Conservation (phyloP, 2,329 filamentous ascomycete genomes). For the Colletotrichum spaethianum region DNA sequence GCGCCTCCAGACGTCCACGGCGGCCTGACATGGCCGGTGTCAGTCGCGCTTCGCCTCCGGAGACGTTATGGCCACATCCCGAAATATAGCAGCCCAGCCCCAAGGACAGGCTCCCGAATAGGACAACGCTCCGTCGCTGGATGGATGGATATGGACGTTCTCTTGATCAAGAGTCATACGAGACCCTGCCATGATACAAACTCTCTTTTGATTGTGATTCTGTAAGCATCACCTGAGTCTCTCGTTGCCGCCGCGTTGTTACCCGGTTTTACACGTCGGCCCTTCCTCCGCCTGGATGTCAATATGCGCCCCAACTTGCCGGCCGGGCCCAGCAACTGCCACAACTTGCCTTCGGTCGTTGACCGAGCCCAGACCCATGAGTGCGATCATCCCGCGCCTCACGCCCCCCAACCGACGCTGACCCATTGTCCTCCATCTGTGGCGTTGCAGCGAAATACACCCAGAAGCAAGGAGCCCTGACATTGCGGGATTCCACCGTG, state of each 20-base stretch:
- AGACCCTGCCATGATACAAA: conserved; percentile 32
- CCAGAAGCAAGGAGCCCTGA: conserved; percentile 27
- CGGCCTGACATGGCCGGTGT: conserved; percentile 7
- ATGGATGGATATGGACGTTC: conserved; percentile 19
- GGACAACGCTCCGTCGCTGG: conserved; percentile 32
- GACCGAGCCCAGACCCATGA: conserved; percentile 31
- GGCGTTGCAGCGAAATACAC: conserved; percentile 28
- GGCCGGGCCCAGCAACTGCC: conserved; percentile 21
- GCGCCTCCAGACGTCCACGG: conserved; percentile 6
- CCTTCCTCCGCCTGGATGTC: conserved; percentile 1
- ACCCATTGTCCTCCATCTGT: conserved; percentile 22
- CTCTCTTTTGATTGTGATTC: conserved; percentile 34
- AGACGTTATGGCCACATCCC: conserved; percentile 17
- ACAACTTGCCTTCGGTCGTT: conserved; percentile 30
- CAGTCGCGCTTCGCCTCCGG: conserved; percentile 8
- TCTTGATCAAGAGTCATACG: conserved; percentile 24
- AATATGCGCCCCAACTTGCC: not conserved
- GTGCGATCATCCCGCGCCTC: conserved; percentile 23
- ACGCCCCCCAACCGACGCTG: conserved; percentile 24
- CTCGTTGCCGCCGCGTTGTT: not conserved
- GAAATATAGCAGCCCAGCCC: conserved; percentile 11
- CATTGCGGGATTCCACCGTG: conserved; percentile 5
- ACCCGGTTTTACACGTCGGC: not conserved
- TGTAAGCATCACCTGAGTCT: not conserved
- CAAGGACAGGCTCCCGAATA: conserved; percentile 21